phyloP scores from a whole-genome alignment of 306 rosid species.

The Myrica gale region DNA sequence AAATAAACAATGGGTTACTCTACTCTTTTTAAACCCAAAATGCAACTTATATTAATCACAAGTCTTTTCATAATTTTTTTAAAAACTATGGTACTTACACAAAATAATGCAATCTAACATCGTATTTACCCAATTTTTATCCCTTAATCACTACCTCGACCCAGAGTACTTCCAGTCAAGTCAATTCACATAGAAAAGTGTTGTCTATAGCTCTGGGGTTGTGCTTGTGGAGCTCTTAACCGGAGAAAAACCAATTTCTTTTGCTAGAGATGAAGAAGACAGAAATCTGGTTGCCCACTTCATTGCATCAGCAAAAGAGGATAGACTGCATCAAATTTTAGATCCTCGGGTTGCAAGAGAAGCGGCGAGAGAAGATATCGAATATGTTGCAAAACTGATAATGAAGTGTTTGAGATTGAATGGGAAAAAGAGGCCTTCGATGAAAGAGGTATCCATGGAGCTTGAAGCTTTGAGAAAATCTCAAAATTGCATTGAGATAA shows the following conservation, averaged over 20 bases:
- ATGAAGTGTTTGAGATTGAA: constrained; percentile 28
- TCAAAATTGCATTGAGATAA: neutral
- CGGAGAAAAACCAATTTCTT: constrained; percentile 7
- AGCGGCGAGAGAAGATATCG: neutral
- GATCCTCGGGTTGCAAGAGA: neutral
- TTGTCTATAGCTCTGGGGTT: neutral
- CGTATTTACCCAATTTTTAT: too few relatives aligned
- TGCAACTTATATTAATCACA: too few relatives aligned
- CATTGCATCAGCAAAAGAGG: neutral
- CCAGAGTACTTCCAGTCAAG: constrained; percentile 21
- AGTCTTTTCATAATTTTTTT: too few relatives aligned
- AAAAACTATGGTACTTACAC: too few relatives aligned
- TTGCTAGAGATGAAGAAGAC: neutral
- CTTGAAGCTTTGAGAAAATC: constrained; percentile 24
- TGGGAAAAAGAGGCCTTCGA: constrained; percentile 35
- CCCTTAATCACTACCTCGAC: too few relatives aligned
- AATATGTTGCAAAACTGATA: constrained; percentile 20
- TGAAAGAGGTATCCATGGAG: constrained; percentile 30
- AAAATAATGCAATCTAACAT: too few relatives aligned
- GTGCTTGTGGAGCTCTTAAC: constrained; percentile 19
- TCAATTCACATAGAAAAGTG: neutral
- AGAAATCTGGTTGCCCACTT: neutral
- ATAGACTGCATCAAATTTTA: constrained; percentile 12
- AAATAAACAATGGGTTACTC: too few relatives aligned
- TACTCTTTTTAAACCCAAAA: too few relatives aligned